Evolutionary conservation across 305 asterid genomes (phyloP).

Genomic region (Solanum hybrid): DNA sequence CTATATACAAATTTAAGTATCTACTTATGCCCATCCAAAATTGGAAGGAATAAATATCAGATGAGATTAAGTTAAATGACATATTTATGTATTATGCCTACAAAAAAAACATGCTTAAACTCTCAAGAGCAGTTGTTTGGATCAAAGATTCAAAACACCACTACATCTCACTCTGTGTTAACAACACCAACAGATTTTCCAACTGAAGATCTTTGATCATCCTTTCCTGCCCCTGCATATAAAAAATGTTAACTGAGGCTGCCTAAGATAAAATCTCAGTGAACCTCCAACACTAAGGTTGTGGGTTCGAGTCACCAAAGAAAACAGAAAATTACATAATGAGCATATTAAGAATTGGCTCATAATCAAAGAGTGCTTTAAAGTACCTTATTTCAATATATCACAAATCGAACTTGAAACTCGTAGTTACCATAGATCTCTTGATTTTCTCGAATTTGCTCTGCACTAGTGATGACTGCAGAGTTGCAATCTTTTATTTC

Average conservation of each 20-base stretch:
- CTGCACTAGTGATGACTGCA: slow-evolving; percentile 9
- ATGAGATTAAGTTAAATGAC: background rate
- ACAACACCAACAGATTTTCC: background rate
- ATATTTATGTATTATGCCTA: background rate
- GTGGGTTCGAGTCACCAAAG: background rate
- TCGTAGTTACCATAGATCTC: slow-evolving; percentile 10
- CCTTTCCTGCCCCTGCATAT: background rate
- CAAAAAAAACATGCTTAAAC: background rate
- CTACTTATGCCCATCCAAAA: background rate
- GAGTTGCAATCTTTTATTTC: slow-evolving; percentile 2
- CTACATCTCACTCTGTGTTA: background rate
- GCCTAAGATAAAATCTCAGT: background rate
- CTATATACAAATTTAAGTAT: too few relatives aligned
- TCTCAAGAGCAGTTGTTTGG: background rate
- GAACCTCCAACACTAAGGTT: background rate
- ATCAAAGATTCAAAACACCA: background rate
- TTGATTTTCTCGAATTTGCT: slow-evolving; percentile 17
- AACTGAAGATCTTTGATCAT: background rate
- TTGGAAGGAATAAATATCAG: background rate
- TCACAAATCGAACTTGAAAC: background rate
- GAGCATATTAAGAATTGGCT: background rate
- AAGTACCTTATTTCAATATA: background rate
- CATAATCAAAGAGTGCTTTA: background rate
- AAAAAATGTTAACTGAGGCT: background rate
- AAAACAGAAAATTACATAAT: background rate